Evolutionary conservation across 202 grass and related monocot genomes (phyloP), one percentile per base, ranked within the genome.

Genomic region (Schoenoplectus triqueter): DNA sequence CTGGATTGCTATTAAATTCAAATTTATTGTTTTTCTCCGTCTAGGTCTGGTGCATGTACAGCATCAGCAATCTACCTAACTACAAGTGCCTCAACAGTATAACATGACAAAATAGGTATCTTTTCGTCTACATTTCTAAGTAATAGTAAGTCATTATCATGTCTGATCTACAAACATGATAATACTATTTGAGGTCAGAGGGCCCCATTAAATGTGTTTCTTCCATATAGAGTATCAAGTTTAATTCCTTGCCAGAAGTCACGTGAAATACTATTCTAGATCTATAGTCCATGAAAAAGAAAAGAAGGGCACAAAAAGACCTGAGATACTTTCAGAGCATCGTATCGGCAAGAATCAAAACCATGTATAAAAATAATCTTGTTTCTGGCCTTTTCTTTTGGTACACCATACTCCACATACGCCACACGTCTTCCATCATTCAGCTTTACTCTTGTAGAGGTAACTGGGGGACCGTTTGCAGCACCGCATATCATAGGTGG

Each of bases 291-390:
- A 31, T 31, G 31, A 31, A 31, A 31, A 31, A 15, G 15, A 31
- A 9, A 64, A 42, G 52, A 45, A 52, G 17, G 45, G 18, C 11
- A 4, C 8, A 39, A 66, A 8, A 75, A 7, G 85, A 97, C 94
- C 56, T 88, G 83, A 17, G 95, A 95, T 39, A 93, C 83, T 14
- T 41, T 80, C 10, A 97, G 61, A 18, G 47, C 80, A 15, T 97
- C 95, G 79, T 93, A 94, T 86, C 88, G 72, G 88, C 86, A 92
- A 15, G 87, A 94, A 72, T 92, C 88, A 81, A 95, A 93, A 10
- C 89, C 95, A 80, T 97, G 95, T 69, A 95, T 80, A 64, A 89
- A 97, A 82, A 97, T 80, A 80, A 97, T 89, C 85, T 85, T 95
- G 50, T 97, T 44, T 18, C 51, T 92, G 5, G 95, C 95, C 52